Conservation (phyloP, 2,329 filamentous ascomycete species). For the Fusarium luffae region DNA sequence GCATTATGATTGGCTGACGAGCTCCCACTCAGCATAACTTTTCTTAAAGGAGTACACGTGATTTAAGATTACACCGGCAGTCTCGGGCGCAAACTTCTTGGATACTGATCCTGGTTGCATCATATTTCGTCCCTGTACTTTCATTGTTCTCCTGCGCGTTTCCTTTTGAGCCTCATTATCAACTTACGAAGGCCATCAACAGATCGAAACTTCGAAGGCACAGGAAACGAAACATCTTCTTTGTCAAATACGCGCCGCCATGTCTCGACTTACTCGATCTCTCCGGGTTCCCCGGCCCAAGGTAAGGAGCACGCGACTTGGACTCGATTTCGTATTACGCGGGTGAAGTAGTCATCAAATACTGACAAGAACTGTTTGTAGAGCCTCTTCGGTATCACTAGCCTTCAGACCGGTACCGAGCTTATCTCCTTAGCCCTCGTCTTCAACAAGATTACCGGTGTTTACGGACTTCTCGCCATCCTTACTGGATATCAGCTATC, state of each 20-base stretch:
- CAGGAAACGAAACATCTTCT: constrained; percentile 5
- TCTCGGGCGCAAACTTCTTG: constrained; percentile 32
- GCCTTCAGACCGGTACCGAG: constrained; percentile 86
- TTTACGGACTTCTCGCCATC: constrained; percentile 90
- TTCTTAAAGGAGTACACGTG: constrained; percentile 21
- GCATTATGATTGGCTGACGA: constrained; percentile 21
- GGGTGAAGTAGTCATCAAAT: constrained; percentile 4
- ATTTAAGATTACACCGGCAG: constrained; percentile 34
- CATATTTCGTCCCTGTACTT: constrained; percentile 38
- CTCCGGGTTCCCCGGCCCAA: constrained; percentile 55
- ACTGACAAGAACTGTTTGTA: constrained; percentile 52
- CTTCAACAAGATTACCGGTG: constrained; percentile 91
- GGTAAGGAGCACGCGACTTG: constrained; percentile 47
- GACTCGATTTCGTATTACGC: constrained; percentile 4
- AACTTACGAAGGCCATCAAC: constrained; percentile 1
- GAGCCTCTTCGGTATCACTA: constrained; percentile 88
- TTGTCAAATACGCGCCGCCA: constrained; percentile 32
- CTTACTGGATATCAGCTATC: constrained; percentile 88
- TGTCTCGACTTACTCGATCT: constrained; percentile 54
- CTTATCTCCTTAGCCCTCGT: constrained; percentile 85
- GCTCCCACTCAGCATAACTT: not conserved
- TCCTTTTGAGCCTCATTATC: constrained; percentile 10
- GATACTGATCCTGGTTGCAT: constrained; percentile 42
- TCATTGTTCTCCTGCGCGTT: constrained; percentile 24
- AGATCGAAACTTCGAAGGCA: not conserved